Base-by-base conservation (phyloP, 345 rosid species). In the Turnera subulata region DNA sequence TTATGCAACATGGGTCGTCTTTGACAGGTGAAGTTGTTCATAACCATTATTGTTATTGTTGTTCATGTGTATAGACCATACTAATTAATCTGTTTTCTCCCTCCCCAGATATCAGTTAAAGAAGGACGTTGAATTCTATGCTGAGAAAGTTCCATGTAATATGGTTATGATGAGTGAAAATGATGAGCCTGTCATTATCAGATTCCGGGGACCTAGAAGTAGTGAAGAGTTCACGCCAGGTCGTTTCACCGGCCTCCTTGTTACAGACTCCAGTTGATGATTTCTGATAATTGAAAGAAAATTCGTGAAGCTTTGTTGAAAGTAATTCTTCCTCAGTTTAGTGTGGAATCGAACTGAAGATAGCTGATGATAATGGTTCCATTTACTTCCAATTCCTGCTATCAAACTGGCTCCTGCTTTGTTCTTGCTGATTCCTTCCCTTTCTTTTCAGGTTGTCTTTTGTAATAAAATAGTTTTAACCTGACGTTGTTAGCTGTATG, bases 1-100 rank as follows among this genome's bases (percentile, higher is more conserved):
- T 48, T 73, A 71, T 5, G 73, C 83, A 1, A 61, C 80, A 45
- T 75, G 88, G 80, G 88, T 77, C 2, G 71, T 80, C 4, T 75
- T 80, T 17, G 83, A 80, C 35, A 63, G 77, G 88, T 75, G 46
- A 46, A 17, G 24, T 26, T 4, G 6, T 4, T 10, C 16, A 12
- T 22, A n/a, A n/a, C 14, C 51, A 9, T 0, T 21, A 6, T 1
- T 47, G 5, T 47, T 10, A 6, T 21, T 47, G 9, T 21, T 21
- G 15, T 47, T 23, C 6, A 9, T 23, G 26, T 23, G n/a, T 16
- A 6, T 5, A 1, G 26, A 22, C 0, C 16, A 11, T 23, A 18
- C 20, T 22, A 21, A 19, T 22, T 22, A 21, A 47, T 22, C 1
- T 12, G 51, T 13, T 13, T 24, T 62, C 19, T 35, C 48, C 50